Evolutionary conservation across 768 basidiomycete genomes (phyloP), one percentile per base, ranked within the genome.

Genomic region (Lactarius deliciosus): DNA sequence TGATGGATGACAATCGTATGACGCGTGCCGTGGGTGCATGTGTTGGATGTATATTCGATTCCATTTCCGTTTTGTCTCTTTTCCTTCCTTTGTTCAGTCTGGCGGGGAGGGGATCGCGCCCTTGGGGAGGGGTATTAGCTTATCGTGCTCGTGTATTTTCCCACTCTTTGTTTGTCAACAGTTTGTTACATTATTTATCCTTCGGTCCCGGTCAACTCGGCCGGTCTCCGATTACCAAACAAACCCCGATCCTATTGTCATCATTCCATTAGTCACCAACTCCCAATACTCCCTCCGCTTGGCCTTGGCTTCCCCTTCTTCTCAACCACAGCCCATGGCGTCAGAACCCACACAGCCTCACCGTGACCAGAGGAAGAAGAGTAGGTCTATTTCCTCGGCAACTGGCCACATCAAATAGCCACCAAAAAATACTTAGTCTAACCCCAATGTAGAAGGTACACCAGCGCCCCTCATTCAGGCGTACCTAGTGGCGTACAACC

Each of bases 401-500:
- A 6, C 47, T 25, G 5, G n/a, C 5, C 5, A 4, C 22, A 25
- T 15, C 11, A 53, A 53, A 22, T 38, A 38, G 36, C 36, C 36
- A 38, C 36, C 36, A 36, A 25, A 53, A 53, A 50, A 15, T 32
- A 41, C 15, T 1, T 15, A 15, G 4, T 13, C 50, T 53, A 53
- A 53, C 25, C 50, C 50, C 25, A 53, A 53, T 40, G 22, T 22
- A 58, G 57, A 40, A 67, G 61, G 18, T 5, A 3, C 60, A 13
- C 40, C 64, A 13, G 55, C 47, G 2, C 57, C 61, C 30, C 20
- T 72, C 53, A 13, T 65, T 34, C 71, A 72, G 66, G 58, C 66
- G 54, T 61, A 69, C 32, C 69, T 77, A 15, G 45, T 71, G 50
- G 30, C 62, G 45, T 71, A 71, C 64, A 71, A 71, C 63, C 5